These are phyloP conservation scores for Plantago major DNA, from an alignment of 257 asterid genomes.

Conservation along the genomic window DNA sequence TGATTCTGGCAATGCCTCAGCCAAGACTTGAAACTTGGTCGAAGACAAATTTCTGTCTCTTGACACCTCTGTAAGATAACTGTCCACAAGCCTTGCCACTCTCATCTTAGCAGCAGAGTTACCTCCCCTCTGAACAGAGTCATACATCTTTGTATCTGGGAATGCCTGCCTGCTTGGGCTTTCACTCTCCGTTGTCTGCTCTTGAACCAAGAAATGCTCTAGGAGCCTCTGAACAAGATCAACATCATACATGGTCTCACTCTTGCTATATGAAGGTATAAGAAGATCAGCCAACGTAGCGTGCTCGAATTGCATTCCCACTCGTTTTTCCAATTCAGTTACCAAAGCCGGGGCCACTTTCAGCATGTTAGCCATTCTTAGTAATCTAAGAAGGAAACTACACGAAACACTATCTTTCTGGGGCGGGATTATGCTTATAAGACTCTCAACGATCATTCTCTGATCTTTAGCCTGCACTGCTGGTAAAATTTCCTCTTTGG, in stretches of 20 bases:
- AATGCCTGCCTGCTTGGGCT: slow-evolving; percentile 65
- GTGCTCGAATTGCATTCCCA: slow-evolving; percentile 93
- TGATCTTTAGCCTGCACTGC: slow-evolving; percentile 68
- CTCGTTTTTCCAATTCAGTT: slow-evolving; percentile 86
- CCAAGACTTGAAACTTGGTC: slow-evolving; percentile 86
- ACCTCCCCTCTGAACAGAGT: slow-evolving; percentile 37
- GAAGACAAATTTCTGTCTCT: slow-evolving; percentile 67
- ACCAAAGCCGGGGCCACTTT: slow-evolving; percentile 87
- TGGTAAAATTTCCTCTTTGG: slow-evolving; percentile 39
- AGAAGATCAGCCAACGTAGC: slow-evolving; percentile 72
- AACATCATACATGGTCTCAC: slow-evolving; percentile 66
- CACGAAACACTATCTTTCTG: slow-evolving; percentile 83
- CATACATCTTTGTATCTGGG: slow-evolving; percentile 49
- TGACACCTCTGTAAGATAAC: slow-evolving; percentile 88
- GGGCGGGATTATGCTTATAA: slow-evolving; percentile 84
- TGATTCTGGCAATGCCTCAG: slow-evolving; percentile 85
- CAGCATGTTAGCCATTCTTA: slow-evolving; percentile 75
- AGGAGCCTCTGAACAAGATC: slow-evolving; percentile 88
- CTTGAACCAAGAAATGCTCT: slow-evolving; percentile 91
- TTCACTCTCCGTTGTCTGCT: slow-evolving; percentile 55
- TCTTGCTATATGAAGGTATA: slow-evolving; percentile 61
- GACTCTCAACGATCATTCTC: slow-evolving; percentile 80
- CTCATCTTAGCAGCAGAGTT: slow-evolving; percentile 71
- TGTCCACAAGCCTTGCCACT: slow-evolving; percentile 90
- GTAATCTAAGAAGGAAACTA: slow-evolving; percentile 70